A percentile compares a stretch with the other conserved stretches of the same genome.
phyloP scores from a whole-genome alignment of 768 basidiomycete genomes.

The Suillus hirtellus region DNA sequence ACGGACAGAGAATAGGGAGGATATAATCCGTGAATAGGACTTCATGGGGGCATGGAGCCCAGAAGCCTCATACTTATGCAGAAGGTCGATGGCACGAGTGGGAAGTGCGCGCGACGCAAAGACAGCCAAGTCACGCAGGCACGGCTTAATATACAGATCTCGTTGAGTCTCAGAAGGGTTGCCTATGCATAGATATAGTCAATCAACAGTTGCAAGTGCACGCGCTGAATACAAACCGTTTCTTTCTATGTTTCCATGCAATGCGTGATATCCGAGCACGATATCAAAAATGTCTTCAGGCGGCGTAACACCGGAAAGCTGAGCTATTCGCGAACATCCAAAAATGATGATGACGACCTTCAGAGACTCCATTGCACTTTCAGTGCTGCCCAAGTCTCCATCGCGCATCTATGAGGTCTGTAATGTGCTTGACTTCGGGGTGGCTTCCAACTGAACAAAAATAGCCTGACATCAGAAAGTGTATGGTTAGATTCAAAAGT shows the following conservation, averaged over 20 bases:
- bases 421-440: slow-evolving; percentile 5
- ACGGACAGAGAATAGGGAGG: slow-evolving; percentile 50
- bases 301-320: slow-evolving; percentile 45
- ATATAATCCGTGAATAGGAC: slow-evolving; percentile 75
- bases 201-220: slow-evolving; percentile 1
- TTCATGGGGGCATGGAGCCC: slow-evolving; percentile 65
- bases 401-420: slow-evolving; percentile 41
- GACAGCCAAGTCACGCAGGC: slow-evolving; percentile 38
- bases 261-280: slow-evolving; percentile 52
- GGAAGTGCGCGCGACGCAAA: slow-evolving; percentile 45
- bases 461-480: not conserved
- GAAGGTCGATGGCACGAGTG: slow-evolving; percentile 58
- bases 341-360: slow-evolving; percentile 32
- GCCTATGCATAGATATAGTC: slow-evolving; percentile 20
- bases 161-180: slow-evolving; percentile 56
- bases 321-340: slow-evolving; percentile 6
- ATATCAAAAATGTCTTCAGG: slow-evolving; percentile 46
- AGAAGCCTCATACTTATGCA: slow-evolving; percentile 72
- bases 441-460: not conserved
- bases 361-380: slow-evolving; percentile 56
- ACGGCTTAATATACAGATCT: slow-evolving; percentile 70
- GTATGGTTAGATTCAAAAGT: not conserved
- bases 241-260: slow-evolving; percentile 42
- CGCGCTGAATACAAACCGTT: slow-evolving; percentile 38
- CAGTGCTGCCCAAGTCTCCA: slow-evolving; percentile 50